These are phyloP conservation scores for Porpolomopsis calyptriformis DNA, from an alignment of 768 basidiomycete genomes.

Conservation along the genomic window DNA sequence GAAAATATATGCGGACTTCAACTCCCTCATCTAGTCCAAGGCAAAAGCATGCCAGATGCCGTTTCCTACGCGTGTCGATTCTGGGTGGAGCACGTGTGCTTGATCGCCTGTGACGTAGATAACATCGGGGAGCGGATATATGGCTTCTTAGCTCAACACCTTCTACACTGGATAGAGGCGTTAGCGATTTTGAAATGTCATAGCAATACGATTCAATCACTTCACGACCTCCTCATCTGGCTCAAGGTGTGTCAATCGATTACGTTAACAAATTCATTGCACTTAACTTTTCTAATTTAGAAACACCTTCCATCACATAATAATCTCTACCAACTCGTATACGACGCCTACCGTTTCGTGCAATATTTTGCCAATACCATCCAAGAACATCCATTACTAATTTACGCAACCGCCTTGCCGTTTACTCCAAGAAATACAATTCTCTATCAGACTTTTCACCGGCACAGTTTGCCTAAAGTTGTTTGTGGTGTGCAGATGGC, in stretches of 20 bases:
- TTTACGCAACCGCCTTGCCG: constrained; percentile 3
- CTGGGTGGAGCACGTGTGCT: constrained; percentile 5
- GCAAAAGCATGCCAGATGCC: background rate
- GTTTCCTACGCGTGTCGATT: constrained; percentile 1
- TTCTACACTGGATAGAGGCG: constrained; percentile 6
- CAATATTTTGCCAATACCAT: constrained; percentile 3
- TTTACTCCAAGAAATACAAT: constrained; percentile 2
- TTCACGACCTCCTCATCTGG: constrained; percentile 2
- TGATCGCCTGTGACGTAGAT: background rate
- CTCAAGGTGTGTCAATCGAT: background rate
- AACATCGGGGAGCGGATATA: background rate
- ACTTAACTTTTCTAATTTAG: background rate
- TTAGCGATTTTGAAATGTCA: background rate
- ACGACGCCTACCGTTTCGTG: constrained; percentile 3
- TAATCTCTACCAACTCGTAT: background rate
- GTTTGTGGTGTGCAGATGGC: background rate
- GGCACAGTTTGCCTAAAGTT: background rate
- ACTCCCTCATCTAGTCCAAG: background rate
- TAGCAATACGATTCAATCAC: background rate
- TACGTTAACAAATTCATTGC: background rate
- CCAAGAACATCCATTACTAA: constrained; percentile 1
- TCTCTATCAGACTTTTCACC: constrained; percentile 1
- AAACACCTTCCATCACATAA: background rate
- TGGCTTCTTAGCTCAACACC: background rate
- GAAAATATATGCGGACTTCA: background rate